Percentiles rank a stretch among this genome's conserved stretches.
Evolutionary conservation across 495 filamentous ascomycete species (phyloP).

Genomic region (Trichoderma erinaceum): DNA sequence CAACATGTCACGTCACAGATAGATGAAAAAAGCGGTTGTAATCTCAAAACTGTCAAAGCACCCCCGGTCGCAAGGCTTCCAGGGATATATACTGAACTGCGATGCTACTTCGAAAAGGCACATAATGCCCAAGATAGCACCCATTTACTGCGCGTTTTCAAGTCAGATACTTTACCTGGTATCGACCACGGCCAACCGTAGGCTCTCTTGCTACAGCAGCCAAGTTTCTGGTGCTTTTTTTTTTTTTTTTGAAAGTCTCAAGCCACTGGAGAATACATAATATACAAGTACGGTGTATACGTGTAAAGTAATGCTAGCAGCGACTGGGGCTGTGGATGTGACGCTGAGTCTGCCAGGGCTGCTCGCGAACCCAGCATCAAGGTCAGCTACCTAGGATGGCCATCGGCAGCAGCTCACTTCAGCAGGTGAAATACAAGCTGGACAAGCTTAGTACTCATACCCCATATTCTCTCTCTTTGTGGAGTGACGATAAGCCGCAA

Average conservation of each 20-base stretch:
- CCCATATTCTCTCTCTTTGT: constrained; percentile 1
- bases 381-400: background rate
- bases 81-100: background rate
- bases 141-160: background rate
- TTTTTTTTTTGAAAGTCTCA: too few relatives aligned
- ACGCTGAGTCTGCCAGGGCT: constrained; percentile 6
- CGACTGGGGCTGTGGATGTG: background rate
- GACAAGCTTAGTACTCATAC: constrained; percentile 4
- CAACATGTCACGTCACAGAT: constrained; percentile 1
- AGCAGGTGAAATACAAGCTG: constrained; percentile 5
- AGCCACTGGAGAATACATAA: too few relatives aligned
- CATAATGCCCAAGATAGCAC: background rate
- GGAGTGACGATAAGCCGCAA: constrained; percentile 8
- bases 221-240: too few relatives aligned
- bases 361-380: background rate
- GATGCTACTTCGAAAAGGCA: too few relatives aligned
- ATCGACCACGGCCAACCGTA: too few relatives aligned
- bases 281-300: too few relatives aligned
- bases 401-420: background rate
- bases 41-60: background rate
- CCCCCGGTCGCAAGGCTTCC: background rate
- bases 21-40: background rate
- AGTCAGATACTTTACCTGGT: too few relatives aligned
- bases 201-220: too few relatives aligned
- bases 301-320: background rate